Percentiles rank a stretch among this genome's conserved stretches.
Conservation (phyloP, 345 rosid genomes). For the Eucalyptus curtisii region DNA sequence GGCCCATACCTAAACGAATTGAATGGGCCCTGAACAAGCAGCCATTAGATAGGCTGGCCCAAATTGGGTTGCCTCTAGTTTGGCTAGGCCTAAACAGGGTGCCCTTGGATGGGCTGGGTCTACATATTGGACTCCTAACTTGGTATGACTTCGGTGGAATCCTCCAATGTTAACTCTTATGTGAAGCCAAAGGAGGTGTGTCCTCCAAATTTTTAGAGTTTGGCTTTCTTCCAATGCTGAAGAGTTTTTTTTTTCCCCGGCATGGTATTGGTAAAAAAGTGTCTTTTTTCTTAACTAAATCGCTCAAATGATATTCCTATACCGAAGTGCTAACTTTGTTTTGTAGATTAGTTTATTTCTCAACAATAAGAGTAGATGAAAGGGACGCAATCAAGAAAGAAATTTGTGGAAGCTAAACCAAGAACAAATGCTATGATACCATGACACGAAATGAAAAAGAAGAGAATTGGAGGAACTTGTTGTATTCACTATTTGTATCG, state of each 20-base stretch:
- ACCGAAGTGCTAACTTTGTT: too few relatives aligned
- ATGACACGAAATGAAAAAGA: too few relatives aligned
- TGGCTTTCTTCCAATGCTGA: not conserved
- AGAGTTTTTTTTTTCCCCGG: not conserved
- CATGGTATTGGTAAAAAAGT: not conserved
- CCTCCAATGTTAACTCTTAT: not conserved
- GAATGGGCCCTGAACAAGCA: not conserved
- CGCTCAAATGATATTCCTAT: not conserved
- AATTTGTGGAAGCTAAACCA: not conserved
- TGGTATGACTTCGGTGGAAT: not conserved
- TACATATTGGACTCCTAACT: not conserved
- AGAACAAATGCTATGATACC: not conserved
- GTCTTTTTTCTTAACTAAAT: not conserved
- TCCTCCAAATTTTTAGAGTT: not conserved
- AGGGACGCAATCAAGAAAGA: not conserved
- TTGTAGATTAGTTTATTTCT: not conserved
- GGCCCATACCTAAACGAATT: not conserved
- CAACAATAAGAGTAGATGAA: not conserved
- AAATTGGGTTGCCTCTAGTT: not conserved
- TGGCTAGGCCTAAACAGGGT: fast-evolving
- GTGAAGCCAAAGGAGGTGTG: not conserved
- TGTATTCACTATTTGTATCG: too few relatives aligned
- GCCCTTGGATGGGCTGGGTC: not conserved
- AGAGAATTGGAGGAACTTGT: too few relatives aligned
- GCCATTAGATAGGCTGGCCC: not conserved